Base-by-base conservation (phyloP, 2,329 filamentous ascomycete genomes). In the Penicillium aurantiogriseum region DNA sequence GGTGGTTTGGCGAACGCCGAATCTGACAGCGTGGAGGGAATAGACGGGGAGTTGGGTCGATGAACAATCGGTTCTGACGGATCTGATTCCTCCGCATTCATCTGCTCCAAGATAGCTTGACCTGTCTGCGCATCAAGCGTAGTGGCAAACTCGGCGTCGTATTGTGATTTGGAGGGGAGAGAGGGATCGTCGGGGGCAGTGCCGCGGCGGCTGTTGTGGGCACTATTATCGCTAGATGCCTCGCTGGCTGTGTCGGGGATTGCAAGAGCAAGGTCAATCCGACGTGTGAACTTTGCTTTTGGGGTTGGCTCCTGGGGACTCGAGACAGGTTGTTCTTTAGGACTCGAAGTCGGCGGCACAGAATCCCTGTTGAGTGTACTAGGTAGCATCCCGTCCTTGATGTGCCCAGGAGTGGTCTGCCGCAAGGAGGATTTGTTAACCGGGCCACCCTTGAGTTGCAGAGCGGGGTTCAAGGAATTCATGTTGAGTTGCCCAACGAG, bases 401-500 rank as follows among this genome's bases (percentile, higher is more conserved):
- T 58, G 39, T 63, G 55, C 54, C 59, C 65, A 56, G 67, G 69
- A 54, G 67, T 75, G 57, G 63, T 69, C 61, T 71, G 72, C 36
- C 67, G 73, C 21, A 63, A 67, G 54, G 73, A 69, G 49, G 69
- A 71, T 51, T 67, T 68, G 61, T 62, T 66, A 63, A 65, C 51
- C 35, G 58, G 42, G 42, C 63, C 68, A 57, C 68, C 67, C 51
- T 67, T 70, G 40, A 66, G 67, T 49, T 68, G 68, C 33, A 67
- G 59, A 55, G 67, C 66, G 59, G 71, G 71, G 61, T 72, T 69
- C 57, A 73, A 74, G 59, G 78, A 79, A 52, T 75, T 74, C 77
- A 80, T 79, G 56, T 79, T 76, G 58, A 81, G 70, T 62, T 77
- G 73, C 60, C 75, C 74, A 63, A 81, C 76, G 54, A 80, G 74